phyloP scores from a whole-genome alignment of 2,329 filamentous ascomycete species.

The Taxawa tesnikishii region DNA sequence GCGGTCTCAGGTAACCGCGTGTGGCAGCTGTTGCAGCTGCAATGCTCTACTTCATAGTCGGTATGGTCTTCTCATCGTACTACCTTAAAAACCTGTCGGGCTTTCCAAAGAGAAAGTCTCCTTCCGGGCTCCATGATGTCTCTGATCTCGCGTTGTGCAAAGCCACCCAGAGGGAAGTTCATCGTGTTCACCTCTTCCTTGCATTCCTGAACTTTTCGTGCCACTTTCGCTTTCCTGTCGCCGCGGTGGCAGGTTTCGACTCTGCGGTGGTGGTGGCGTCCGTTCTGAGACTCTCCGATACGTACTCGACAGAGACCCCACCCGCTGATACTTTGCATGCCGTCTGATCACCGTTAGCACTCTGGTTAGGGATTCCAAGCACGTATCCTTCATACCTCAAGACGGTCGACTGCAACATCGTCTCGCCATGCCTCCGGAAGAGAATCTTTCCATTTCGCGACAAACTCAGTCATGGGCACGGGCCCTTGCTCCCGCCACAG shows the following conservation, averaged over 20 bases:
- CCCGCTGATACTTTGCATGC: conserved; percentile 2
- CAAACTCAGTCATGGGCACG: conserved; percentile 15
- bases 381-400: conserved; percentile 11
- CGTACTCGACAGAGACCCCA: conserved; percentile 3
- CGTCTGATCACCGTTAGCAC: conserved; percentile 1
- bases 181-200: conserved; percentile 5
- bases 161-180: too few species aligned
- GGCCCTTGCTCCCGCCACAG: conserved; percentile 1
- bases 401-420: conserved; percentile 11
- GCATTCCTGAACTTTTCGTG: conserved; percentile 23
- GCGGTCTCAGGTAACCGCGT: too few species aligned
- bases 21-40: too few species aligned
- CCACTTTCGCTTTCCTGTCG: conserved; percentile 22
- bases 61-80: too few species aligned
- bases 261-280: neutral
- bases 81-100: too few species aligned
- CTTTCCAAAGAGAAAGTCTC: too few species aligned
- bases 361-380: neutral
- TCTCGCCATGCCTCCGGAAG: conserved; percentile 21
- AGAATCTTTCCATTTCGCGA: conserved; percentile 23
- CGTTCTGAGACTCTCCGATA: neutral
- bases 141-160: too few species aligned
- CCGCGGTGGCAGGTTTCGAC: conserved; percentile 1
- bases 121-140: too few species aligned
- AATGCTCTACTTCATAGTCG: too few species aligned